A percentile compares a stretch with the other conserved stretches of the same genome.
Evolutionary conservation across 2,329 filamentous ascomycete genomes (phyloP).

Genomic region (Alternaria hordeiaustralica): DNA sequence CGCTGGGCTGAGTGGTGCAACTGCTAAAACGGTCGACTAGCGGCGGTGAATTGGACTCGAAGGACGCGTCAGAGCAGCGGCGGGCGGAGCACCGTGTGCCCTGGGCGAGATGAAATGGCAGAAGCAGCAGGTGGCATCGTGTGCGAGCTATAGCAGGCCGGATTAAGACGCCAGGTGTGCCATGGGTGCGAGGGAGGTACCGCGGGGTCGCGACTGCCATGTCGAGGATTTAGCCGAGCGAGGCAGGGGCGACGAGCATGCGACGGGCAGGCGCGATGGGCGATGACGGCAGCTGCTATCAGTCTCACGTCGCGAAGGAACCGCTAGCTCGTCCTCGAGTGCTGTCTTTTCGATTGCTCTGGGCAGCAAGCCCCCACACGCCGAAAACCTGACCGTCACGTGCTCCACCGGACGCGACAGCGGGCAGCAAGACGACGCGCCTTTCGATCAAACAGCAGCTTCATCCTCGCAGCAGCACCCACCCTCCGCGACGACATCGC

Average conservation of each 20-base stretch:
- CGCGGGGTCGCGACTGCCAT: slow-evolving; percentile 20
- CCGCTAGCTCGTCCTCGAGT: not conserved
- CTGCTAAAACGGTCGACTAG: slow-evolving; percentile 46
- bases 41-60: slow-evolving; percentile 34
- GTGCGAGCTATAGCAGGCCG: slow-evolving; percentile 24
- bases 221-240: slow-evolving; percentile 34
- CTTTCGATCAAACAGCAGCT: not conserved
- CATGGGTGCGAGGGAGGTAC: slow-evolving; percentile 8
- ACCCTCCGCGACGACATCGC: not conserved
- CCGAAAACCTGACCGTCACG: slow-evolving; percentile 15
- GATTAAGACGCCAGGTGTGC: slow-evolving; percentile 11
- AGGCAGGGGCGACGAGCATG: slow-evolving; percentile 1
- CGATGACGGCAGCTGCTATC: slow-evolving; percentile 6
- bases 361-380: not conserved
- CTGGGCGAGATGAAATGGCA: slow-evolving; percentile 32
- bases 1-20: slow-evolving; percentile 35
- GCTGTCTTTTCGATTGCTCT: not conserved
- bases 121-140: slow-evolving; percentile 19
- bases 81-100: slow-evolving; percentile 23
- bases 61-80: slow-evolving; percentile 29
- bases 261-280: slow-evolving; percentile 6
- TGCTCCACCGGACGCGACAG: slow-evolving; percentile 24
- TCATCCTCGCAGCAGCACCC: not conserved
- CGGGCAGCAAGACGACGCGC: not conserved
- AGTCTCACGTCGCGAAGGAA: not conserved